Evolutionary conservation across 768 basidiomycete genomes (phyloP).

Genomic region (Lentinula raphanica): DNA sequence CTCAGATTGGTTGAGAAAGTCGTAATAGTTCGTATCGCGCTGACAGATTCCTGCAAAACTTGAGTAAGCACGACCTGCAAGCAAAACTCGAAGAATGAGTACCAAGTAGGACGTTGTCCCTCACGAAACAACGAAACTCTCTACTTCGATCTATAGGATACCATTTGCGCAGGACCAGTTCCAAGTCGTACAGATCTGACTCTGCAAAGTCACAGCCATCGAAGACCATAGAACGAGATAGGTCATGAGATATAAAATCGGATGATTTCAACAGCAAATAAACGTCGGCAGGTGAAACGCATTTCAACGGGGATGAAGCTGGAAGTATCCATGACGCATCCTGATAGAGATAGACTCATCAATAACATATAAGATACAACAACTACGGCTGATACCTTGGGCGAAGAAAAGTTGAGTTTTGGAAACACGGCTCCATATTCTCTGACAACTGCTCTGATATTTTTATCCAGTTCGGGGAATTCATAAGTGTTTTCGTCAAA

Average conservation of each 20-base stretch:
- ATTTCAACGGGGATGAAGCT: slow-evolving; percentile 77
- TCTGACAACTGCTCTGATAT: slow-evolving; percentile 60
- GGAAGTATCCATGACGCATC: slow-evolving; percentile 92
- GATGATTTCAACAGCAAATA: slow-evolving; percentile 91
- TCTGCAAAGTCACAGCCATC: slow-evolving; percentile 44
- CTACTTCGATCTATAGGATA: slow-evolving; percentile 78
- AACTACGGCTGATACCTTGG: slow-evolving; percentile 48
- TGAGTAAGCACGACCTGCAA: background rate
- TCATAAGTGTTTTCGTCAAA: slow-evolving; percentile 41
- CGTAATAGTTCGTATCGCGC: slow-evolving; percentile 85
- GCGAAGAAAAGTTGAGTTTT: slow-evolving; percentile 95
- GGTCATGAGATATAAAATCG: slow-evolving; percentile 81
- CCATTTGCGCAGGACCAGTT: slow-evolving; percentile 89
- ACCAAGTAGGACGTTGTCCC: slow-evolving; percentile 71
- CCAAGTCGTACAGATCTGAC: slow-evolving; percentile 48
- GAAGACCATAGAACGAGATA: slow-evolving; percentile 58
- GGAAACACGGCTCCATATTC: slow-evolving; percentile 85
- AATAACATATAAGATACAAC: background rate
- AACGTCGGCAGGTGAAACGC: slow-evolving; percentile 83
- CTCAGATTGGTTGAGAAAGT: slow-evolving; percentile 65
- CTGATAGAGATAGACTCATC: slow-evolving; percentile 33
- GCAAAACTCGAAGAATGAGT: slow-evolving; percentile 17
- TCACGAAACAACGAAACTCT: slow-evolving; percentile 89
- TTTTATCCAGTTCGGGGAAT: slow-evolving; percentile 78
- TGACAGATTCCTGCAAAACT: slow-evolving; percentile 67